Evolutionary conservation across 108 stramenopile species (phyloP).

Genomic region (Heterococcus sp.): DNA sequence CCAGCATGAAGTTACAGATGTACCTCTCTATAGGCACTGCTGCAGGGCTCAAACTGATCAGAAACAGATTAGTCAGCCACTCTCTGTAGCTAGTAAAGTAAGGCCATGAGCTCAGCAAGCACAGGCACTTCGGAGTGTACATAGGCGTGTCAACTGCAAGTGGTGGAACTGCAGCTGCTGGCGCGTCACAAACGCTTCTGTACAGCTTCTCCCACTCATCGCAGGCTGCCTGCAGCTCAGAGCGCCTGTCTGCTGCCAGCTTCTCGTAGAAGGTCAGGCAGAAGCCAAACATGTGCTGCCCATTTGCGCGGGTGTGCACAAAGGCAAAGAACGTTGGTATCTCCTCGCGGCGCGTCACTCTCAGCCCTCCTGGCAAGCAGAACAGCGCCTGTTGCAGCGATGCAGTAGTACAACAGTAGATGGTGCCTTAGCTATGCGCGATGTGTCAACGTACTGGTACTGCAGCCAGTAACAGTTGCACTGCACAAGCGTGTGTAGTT

Average conservation of each 20-base stretch:
- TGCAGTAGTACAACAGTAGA: too few relatives aligned
- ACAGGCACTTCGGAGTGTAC: constrained; percentile 46
- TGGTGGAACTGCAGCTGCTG: not conserved
- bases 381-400: too few relatives aligned
- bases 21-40: constrained; percentile 50
- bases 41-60: constrained; percentile 34
- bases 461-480: too few relatives aligned
- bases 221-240: not conserved
- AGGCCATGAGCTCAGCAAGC: constrained; percentile 39
- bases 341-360: constrained; percentile 13
- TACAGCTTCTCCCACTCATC: not conserved
- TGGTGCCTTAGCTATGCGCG: too few relatives aligned
- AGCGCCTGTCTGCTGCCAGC: not conserved
- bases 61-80: constrained; percentile 43
- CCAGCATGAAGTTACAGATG: constrained; percentile 53
- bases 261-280: constrained; percentile 36
- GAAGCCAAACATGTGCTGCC: constrained; percentile 49
- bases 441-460: too few relatives aligned
- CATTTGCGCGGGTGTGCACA: constrained; percentile 42
- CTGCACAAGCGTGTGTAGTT: too few relatives aligned
- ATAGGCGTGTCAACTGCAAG: constrained; percentile 2
- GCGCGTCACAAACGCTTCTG: not conserved
- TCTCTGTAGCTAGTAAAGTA: constrained; percentile 24
- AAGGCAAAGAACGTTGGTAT: constrained; percentile 35
- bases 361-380: constrained; percentile 33